Evolutionary conservation across 202 grass and related monocot genomes (phyloP).

Genomic region (Carex arenaria): DNA sequence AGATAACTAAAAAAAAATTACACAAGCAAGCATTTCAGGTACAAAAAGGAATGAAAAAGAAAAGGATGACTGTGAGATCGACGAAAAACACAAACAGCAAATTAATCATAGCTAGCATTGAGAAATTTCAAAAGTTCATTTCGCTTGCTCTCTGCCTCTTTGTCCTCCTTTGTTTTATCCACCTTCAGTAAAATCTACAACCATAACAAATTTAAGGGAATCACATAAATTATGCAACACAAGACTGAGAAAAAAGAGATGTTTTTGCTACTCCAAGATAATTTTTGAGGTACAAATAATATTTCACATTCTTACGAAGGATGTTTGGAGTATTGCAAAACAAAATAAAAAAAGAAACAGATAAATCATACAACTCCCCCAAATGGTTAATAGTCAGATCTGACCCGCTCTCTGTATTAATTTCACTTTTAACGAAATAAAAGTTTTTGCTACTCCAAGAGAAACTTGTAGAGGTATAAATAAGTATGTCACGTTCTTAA

Average conservation of each 20-base stretch:
- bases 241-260: no score
- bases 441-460: background rate
- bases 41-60: background rate
- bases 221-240: background rate
- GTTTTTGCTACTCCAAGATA: no score
- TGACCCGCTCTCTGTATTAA: background rate
- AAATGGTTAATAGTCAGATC: background rate
- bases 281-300: no score
- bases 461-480: background rate
- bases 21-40: background rate
- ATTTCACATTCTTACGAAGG: no score
- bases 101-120: constrained; percentile 90
- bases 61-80: background rate
- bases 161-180: constrained; percentile 94
- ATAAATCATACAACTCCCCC: no score
- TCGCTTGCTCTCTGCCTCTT: constrained; percentile 79
- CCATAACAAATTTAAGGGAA: constrained; percentile 17
- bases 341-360: no score
- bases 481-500: background rate
- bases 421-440: background rate
- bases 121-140: constrained; percentile 92
- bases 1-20: background rate
- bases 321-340: no score
- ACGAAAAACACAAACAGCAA: background rate
- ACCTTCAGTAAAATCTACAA: constrained; percentile 92